A percentile compares a stretch with the other conserved stretches of the same genome.
Evolutionary conservation across 179 eudicot species (phyloP).

Genomic region (Beta corolliflora): DNA sequence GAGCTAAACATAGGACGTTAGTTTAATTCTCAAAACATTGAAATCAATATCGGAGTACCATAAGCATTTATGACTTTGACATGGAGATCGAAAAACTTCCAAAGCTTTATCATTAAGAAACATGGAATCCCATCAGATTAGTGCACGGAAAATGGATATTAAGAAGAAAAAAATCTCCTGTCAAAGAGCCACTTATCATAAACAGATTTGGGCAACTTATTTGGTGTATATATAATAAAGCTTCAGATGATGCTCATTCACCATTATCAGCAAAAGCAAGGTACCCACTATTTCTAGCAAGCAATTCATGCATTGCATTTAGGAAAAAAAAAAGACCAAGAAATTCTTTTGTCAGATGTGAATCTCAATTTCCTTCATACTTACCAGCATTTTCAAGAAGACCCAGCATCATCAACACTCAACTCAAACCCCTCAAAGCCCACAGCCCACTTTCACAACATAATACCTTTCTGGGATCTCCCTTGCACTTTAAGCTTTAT

Average conservation of each 20-base stretch:
- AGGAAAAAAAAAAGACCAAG: background rate
- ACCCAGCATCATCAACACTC: background rate
- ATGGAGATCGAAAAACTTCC: background rate
- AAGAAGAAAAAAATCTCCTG: no score
- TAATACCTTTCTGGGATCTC: background rate
- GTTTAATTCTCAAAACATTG: no score
- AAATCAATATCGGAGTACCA: no score
- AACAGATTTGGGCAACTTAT: background rate
- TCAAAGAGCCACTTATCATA: background rate
- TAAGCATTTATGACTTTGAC: no score
- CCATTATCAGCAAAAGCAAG: background rate
- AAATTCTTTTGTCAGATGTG: background rate
- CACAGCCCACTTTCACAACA: background rate
- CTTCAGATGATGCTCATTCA: background rate
- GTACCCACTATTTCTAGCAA: background rate
- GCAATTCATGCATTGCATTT: background rate
- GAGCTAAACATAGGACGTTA: no score
- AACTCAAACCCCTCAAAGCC: background rate
- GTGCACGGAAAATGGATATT: no score
- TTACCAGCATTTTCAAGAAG: background rate
- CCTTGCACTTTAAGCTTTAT: background rate
- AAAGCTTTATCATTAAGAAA: background rate
- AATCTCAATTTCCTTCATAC: background rate
- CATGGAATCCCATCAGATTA: no score
- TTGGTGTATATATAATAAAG: background rate